Conservation (phyloP, 305 asterid species). For the Rubia tinctorum region DNA sequence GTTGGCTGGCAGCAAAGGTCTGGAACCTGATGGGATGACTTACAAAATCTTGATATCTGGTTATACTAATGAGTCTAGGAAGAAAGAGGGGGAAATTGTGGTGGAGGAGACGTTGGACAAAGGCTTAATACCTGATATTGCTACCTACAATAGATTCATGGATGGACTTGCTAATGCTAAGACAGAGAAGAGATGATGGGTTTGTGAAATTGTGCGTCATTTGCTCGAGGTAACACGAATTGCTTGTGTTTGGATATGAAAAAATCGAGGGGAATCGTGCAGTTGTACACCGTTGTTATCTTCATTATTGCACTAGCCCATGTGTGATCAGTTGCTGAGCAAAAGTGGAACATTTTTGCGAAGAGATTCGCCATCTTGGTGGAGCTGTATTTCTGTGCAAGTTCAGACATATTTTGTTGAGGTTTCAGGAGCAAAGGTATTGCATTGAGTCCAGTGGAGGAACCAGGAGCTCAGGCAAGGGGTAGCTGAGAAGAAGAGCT, state of each 20-base stretch:
- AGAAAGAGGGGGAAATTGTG: constrained; percentile 67
- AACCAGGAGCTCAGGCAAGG: no score
- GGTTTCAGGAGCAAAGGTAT: neutral
- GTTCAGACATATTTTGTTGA: neutral
- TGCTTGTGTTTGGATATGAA: neutral
- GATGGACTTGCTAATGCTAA: constrained; percentile 43
- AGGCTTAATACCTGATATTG: constrained; percentile 73
- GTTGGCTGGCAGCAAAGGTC: constrained; percentile 68
- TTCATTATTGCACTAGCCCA: neutral
- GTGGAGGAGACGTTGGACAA: constrained; percentile 90
- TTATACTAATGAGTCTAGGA: constrained; percentile 56
- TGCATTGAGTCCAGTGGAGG: no score
- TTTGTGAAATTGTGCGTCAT: neutral
- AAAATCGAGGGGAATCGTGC: neutral
- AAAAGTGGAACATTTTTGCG: no score
- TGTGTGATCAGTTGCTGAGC: neutral
- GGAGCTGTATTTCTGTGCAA: neutral
- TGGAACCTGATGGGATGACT: constrained; percentile 63
- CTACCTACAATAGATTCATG: constrained; percentile 71
- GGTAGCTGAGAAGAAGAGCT: no score
- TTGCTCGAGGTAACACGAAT: neutral
- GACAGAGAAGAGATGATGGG: constrained; percentile 27
- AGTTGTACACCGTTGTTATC: neutral
- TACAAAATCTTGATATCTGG: constrained; percentile 73
- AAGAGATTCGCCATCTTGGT: neutral